Conservation (phyloP, 2,329 filamentous ascomycete genomes). For the Rhynchosporium agropyri region DNA sequence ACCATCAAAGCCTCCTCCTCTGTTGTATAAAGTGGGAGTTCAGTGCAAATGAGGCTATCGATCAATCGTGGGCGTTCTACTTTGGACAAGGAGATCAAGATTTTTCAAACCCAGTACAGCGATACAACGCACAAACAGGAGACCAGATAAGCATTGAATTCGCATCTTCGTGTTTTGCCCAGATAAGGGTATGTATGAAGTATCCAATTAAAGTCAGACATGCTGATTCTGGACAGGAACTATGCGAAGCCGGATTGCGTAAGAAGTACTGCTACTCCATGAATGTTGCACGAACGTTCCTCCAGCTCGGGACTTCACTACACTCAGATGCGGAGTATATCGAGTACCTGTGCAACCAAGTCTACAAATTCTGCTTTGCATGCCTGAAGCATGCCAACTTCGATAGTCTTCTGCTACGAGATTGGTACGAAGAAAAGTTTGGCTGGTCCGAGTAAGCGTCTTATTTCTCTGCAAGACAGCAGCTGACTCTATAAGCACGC, state of each 20-base stretch:
- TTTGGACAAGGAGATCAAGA: conserved; percentile 7
- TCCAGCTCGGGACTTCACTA: neutral
- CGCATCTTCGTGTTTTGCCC: neutral
- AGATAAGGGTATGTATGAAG: too few relatives aligned
- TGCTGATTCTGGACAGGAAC: neutral
- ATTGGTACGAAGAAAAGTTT: too few relatives aligned
- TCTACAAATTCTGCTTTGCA: neutral
- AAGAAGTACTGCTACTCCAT: neutral
- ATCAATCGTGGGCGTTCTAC: conserved; percentile 2
- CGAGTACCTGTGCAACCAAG: neutral
- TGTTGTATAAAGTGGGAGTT: conserved; percentile 11
- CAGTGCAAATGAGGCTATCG: neutral
- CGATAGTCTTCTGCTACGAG: too few relatives aligned
- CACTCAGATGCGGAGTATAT: neutral
- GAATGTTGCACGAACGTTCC: conserved; percentile 2
- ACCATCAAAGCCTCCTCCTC: neutral
- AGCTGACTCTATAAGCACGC: too few relatives aligned
- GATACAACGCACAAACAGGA: conserved; percentile 5
- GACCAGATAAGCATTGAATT: neutral
- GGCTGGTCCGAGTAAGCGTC: too few relatives aligned
- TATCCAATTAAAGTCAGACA: too few relatives aligned
- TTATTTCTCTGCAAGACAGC: too few relatives aligned
- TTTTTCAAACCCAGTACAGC: neutral
- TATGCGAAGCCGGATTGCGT: neutral
- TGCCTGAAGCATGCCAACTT: neutral